Base-by-base conservation (phyloP, 1,139 yeast species). In the Candida dubliniensis region DNA sequence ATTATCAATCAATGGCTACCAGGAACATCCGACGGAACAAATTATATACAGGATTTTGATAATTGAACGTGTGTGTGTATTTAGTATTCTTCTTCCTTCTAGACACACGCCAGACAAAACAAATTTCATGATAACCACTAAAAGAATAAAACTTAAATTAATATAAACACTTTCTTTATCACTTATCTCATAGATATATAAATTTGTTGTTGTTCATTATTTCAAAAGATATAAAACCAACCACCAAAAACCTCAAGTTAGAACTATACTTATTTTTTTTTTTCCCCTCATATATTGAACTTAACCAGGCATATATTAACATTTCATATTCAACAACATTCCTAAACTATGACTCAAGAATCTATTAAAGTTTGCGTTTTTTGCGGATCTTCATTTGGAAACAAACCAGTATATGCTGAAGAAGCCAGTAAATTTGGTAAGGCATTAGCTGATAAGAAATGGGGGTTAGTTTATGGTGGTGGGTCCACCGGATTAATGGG, bases 401-500 rank as follows among this genome's bases (percentile, higher is more conserved):
- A 66, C 43, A 72, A 77, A 45, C 69, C 75, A 3, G 56, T 59
- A 4, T 87, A 65, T 57, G 71, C 82, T 12, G 71, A 69, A 4
- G 71, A 71, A 30, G 95, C 96, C 2, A 57, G 68, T 14, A 62
- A 71, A 29, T 69, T 89, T 36, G 96, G 96, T 15, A 54, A 69
- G 42, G 58, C 74, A 25, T 63, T 89, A 50, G 87, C 89, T 14
- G 58, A 65, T 26, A 71, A 73, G 47, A 72, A 77, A 46, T 86
- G 89, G 83, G 90, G 90, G 2, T 69, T 89, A 40, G 95, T 89
- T 8, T 89, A 89, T 57, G 96, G 96, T 29, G 97, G 96, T 36
- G 96, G 96, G 14, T 82, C 93, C 26, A 84, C 87, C 1, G 93
- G 95, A 4, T 64, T 88, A 44, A 90, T 88, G 96, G 96, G 96